Evolutionary conservation across 164 flowering plant species (phyloP), one percentile per base, ranked within the genome.

Genomic region (Stephania japonica): DNA sequence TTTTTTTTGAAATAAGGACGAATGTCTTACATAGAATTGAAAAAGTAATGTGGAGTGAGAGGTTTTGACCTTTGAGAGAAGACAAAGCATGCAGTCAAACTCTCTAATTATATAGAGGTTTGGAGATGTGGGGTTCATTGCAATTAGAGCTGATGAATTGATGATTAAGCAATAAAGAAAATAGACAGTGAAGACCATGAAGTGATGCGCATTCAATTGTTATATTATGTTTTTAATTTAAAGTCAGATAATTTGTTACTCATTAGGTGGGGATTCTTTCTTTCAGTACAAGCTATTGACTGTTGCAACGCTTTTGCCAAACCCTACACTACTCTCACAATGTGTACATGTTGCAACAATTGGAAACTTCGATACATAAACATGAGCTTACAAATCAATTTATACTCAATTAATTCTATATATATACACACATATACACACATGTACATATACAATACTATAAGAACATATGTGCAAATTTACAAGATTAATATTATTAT

Each of bases 221-320:
- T 18, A 14, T 59, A 53, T 18, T 64, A 12, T 65, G 38, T 11
- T 24, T 27, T 8, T 49, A 5, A 44, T 18, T 44, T 8, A 73
- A 73, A 73, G 71, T 68, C 75, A 73, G 65, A 67, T 67, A 50
- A 41, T 67, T 73, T 38, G 70, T 73, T 73, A 67, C 75, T 66
- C 49, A 73, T 67, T 73, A 73, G 75, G 75, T 73, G 38, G 67
- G 70, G 68, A 13, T 38, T 12, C 72, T 47, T 80, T 77, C 67
- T 76, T 77, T 73, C 38, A n/a, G 65, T 50, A 68, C 79, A 80
- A 81, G 82, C 64, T 49, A 81, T 83, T 85, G 84, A 81, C 81
- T 78, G 77, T 72, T 67, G 67, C 67, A 65, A 53, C 59, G 69
- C 72, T 53, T 44, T 64, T 78, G 49, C 71, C 68, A 70, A 77